Evolutionary conservation across 129 eudicot genomes (phyloP).

Genomic region (Heracleum sosnowskyi): DNA sequence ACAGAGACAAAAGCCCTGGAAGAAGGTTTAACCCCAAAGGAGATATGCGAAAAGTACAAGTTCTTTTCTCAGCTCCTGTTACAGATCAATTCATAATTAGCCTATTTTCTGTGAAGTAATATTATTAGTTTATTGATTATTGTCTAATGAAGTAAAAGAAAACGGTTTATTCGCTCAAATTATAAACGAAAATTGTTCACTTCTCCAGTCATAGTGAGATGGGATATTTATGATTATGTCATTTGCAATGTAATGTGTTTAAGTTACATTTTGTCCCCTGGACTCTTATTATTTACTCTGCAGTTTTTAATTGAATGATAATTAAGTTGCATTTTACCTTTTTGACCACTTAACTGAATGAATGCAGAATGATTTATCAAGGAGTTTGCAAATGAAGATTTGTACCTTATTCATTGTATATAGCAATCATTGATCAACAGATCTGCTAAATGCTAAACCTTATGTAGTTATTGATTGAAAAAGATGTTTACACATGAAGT

Average conservation of each 20-base stretch:
- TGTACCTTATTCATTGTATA: background rate
- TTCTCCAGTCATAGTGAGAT: background rate
- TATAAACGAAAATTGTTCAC: background rate
- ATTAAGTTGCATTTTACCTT: background rate
- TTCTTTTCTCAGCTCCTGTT: background rate
- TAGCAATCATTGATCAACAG: too few species aligned
- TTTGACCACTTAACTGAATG: background rate
- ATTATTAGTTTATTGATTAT: background rate
- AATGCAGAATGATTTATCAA: too few species aligned
- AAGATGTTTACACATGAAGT: background rate
- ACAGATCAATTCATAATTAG: background rate
- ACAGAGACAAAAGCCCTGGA: conserved; percentile 36
- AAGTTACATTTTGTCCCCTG: background rate
- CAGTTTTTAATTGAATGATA: background rate
- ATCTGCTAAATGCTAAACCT: background rate
- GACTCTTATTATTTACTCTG: background rate
- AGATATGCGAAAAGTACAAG: conserved; percentile 27
- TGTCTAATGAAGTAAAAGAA: background rate
- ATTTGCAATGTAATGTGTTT: background rate
- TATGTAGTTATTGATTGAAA: background rate
- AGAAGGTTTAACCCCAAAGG: conserved; percentile 20
- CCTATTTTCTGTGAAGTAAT: too few species aligned
- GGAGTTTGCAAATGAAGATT: background rate
- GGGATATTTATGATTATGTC: background rate
- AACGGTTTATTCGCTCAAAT: background rate